Evolutionary conservation across 768 basidiomycete species (phyloP).

Genomic region (Kondoa malvinella): DNA sequence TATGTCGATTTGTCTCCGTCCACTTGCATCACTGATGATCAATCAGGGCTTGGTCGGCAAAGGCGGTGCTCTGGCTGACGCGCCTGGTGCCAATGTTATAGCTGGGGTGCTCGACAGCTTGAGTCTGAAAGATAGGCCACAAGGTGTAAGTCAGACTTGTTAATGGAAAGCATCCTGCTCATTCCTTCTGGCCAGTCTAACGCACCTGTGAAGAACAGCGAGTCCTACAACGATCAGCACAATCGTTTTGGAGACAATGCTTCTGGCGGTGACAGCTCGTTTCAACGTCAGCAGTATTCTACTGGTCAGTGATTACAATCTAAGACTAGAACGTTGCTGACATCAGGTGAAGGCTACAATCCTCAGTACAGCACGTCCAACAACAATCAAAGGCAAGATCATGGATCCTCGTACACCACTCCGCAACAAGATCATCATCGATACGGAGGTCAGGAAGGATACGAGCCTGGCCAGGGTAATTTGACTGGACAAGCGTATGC

Average conservation of each 20-base stretch:
- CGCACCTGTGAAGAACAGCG: background rate
- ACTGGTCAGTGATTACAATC: background rate
- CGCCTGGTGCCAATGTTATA: background rate
- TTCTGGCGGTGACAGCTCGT: background rate
- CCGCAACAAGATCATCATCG: background rate
- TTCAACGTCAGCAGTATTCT: background rate
- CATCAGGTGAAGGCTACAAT: background rate
- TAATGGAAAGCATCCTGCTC: background rate
- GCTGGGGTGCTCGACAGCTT: background rate
- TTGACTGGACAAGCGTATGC: background rate
- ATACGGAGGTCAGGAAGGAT: background rate
- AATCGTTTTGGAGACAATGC: background rate
- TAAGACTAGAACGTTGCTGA: background rate
- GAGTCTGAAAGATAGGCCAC: background rate
- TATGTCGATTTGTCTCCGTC: no score
- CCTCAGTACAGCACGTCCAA: background rate
- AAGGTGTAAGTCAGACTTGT: background rate
- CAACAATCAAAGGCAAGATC: background rate
- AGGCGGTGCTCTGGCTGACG: background rate
- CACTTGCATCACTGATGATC: background rate
- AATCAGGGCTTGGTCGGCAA: background rate
- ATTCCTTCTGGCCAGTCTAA: background rate
- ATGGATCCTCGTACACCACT: background rate
- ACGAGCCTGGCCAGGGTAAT: background rate
- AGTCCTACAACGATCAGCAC: background rate